Conservation (phyloP, 345 rosid genomes). For the Ceriops zippeliana region DNA sequence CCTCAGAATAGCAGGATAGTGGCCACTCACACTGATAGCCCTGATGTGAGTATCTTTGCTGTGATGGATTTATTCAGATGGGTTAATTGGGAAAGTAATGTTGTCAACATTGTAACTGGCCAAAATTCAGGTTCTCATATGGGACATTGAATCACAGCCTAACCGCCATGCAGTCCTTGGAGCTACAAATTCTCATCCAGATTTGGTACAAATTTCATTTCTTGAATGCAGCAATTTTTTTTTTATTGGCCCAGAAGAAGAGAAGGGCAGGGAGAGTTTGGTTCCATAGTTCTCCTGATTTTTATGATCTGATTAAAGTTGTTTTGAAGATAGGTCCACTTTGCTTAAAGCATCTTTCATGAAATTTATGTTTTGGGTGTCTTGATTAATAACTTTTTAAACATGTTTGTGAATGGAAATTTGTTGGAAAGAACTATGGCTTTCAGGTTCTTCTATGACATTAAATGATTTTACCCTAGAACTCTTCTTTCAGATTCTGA, state of each 20-base stretch:
- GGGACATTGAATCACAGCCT: slow-evolving; percentile 99
- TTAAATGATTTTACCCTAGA: slow-evolving; percentile 5
- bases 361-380: no score
- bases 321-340: no score
- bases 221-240: not conserved
- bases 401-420: no score
- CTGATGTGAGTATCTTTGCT: slow-evolving; percentile 58
- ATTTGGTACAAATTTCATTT: slow-evolving; percentile 53
- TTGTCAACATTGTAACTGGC: slow-evolving; percentile 11
- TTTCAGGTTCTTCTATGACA: not conserved
- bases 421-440: no score
- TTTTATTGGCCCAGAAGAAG: not conserved
- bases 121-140: slow-evolving; percentile 75
- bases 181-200: slow-evolving; percentile 88
- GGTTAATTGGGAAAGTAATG: not conserved
- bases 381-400: no score
- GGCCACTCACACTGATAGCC: slow-evolving; percentile 99
- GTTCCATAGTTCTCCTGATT: no score
- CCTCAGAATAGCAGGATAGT: slow-evolving; percentile 88
- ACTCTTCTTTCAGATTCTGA: slow-evolving; percentile 63
- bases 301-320: no score
- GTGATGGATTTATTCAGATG: not conserved
- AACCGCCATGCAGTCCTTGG: slow-evolving; percentile 98
- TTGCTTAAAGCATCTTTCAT: no score
- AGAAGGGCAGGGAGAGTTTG: no score